These are phyloP conservation scores for Xylaria sp. DNA, from an alignment of 2,329 filamentous ascomycete genomes.

Conservation along the genomic window DNA sequence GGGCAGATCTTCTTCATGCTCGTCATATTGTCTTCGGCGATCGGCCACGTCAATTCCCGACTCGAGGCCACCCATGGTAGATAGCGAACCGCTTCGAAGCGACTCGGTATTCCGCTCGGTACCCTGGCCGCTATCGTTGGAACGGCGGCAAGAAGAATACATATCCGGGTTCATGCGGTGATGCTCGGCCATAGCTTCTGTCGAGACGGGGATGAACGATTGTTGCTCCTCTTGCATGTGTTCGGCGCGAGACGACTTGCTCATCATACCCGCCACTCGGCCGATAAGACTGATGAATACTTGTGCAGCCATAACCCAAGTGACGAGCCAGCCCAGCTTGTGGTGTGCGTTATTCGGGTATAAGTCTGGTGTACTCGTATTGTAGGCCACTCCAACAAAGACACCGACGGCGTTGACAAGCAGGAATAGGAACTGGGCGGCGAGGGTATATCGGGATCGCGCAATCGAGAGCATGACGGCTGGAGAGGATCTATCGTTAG, in stretches of 20 bases:
- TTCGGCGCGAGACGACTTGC: constrained; percentile 12
- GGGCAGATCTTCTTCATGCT: constrained; percentile 37
- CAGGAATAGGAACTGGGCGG: constrained; percentile 63
- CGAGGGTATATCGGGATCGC: constrained; percentile 67
- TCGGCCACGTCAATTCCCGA: constrained; percentile 36
- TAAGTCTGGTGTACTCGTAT: constrained; percentile 73
- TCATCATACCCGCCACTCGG: constrained; percentile 47
- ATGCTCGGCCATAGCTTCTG: constrained; percentile 49
- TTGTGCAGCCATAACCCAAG: constrained; percentile 66
- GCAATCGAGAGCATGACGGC: constrained; percentile 83
- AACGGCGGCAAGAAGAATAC: constrained; percentile 46
- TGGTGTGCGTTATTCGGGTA: constrained; percentile 86
- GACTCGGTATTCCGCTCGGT: constrained; percentile 66
- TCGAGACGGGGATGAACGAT: constrained; percentile 59
- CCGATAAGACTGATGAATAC: constrained; percentile 62
- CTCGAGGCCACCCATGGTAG: constrained; percentile 49
- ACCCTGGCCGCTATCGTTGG: constrained; percentile 68
- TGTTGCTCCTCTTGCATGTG: constrained; percentile 42
- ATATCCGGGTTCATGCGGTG: constrained; percentile 38
- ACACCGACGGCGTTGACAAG: constrained; percentile 59
- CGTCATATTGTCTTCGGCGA: constrained; percentile 43
- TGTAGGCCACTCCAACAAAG: constrained; percentile 65
- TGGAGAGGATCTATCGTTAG: constrained; percentile 34
- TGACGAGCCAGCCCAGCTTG: constrained; percentile 80
- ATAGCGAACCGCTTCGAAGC: constrained; percentile 59